Conservation (phyloP, 2,329 filamentous ascomycete genomes). For the Corniculantispora saksenae region DNA sequence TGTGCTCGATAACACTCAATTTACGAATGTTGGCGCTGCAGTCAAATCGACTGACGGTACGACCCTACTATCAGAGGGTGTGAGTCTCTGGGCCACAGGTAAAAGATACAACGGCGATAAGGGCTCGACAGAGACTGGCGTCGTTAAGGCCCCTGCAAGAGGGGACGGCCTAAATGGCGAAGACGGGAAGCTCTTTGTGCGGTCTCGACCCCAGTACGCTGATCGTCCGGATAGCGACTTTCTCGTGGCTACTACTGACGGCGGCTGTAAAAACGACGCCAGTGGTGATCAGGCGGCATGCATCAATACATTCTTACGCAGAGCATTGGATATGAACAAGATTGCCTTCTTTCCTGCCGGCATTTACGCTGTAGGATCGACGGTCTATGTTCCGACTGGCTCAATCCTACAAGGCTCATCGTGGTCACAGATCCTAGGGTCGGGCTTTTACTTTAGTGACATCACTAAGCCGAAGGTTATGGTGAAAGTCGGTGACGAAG, state of each 20-base stretch:
- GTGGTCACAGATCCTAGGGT: slow-evolving; percentile 66
- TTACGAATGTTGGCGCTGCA: slow-evolving; percentile 58
- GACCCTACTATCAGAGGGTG: background rate
- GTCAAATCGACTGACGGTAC: slow-evolving; percentile 54
- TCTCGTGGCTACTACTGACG: slow-evolving; percentile 30
- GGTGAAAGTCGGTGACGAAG: slow-evolving; percentile 63
- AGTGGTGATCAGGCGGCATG: slow-evolving; percentile 29
- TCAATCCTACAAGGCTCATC: slow-evolving; percentile 48
- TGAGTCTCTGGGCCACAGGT: slow-evolving; percentile 18
- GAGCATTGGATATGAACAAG: background rate
- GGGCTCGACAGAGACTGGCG: slow-evolving; percentile 8
- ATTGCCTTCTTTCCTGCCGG: slow-evolving; percentile 29
- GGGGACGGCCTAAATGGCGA: slow-evolving; percentile 19
- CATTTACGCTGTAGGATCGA: slow-evolving; percentile 27
- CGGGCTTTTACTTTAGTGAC: slow-evolving; percentile 65
- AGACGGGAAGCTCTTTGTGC: slow-evolving; percentile 27
- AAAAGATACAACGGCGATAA: slow-evolving; percentile 18
- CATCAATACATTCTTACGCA: slow-evolving; percentile 28
- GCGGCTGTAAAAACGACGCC: slow-evolving; percentile 36
- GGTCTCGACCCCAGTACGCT: slow-evolving; percentile 39
- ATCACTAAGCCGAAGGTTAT: slow-evolving; percentile 62
- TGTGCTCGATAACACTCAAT: background rate
- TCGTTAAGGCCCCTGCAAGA: slow-evolving; percentile 11
- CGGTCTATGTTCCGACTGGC: slow-evolving; percentile 53
- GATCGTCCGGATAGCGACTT: slow-evolving; percentile 40